Percentiles rank a stretch among this genome's conserved stretches.
Conservation (phyloP, 441 rosid genomes). For the Raphanus hybrid region DNA sequence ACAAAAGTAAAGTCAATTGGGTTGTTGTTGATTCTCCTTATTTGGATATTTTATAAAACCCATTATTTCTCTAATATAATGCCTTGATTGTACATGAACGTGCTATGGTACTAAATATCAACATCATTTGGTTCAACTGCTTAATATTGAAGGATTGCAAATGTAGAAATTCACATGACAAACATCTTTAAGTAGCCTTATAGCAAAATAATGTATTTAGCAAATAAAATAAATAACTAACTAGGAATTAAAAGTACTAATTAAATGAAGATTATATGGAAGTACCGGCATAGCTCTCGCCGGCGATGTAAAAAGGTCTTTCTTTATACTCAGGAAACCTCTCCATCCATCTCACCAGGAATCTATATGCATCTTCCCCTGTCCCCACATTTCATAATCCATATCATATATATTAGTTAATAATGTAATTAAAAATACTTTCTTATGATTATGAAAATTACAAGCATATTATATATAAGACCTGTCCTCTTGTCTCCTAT, state of each 20-base stretch:
- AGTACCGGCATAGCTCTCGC: constrained; percentile 78
- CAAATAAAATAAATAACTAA: background rate
- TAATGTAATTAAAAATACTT: background rate
- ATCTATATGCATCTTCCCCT: constrained; percentile 58
- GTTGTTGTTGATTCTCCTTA: constrained; percentile 22
- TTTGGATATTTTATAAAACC: background rate
- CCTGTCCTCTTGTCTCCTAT: constrained; percentile 72
- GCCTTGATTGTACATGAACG: background rate
- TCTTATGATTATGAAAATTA: constrained; percentile 9
- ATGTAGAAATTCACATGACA: constrained; percentile 13
- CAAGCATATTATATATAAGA: constrained; percentile 9
- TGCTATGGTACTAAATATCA: background rate
- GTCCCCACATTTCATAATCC: constrained; percentile 35
- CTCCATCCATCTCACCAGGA: constrained; percentile 58
- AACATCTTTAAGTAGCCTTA: background rate
- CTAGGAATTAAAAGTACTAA: background rate
- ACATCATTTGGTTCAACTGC: constrained; percentile 37
- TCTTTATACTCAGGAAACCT: constrained; percentile 66
- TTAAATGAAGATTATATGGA: background rate
- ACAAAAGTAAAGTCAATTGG: constrained; percentile 27
- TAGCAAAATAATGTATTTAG: background rate
- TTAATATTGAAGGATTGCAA: constrained; percentile 2
- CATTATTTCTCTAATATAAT: background rate
- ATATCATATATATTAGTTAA: background rate
- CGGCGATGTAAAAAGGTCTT: constrained; percentile 67